Percentiles rank a stretch among this genome's conserved stretches.
Conservation (phyloP, 441 rosid species). For the Aquilaria agallochum region DNA sequence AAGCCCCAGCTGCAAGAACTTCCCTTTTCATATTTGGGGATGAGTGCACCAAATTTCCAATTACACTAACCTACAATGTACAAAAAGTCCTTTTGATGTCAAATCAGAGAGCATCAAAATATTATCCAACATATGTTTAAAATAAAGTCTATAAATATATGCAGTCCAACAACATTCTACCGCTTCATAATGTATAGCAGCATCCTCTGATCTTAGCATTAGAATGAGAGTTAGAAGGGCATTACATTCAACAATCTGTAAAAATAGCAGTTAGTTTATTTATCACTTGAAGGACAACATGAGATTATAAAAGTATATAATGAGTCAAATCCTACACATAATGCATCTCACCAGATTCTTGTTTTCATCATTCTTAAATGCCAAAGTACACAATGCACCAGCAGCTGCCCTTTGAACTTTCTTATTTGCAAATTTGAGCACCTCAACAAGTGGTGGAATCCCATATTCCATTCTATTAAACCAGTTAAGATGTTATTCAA, state of each 20-base stretch:
- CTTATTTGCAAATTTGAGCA: slow-evolving; percentile 77
- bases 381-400: slow-evolving; percentile 91
- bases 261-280: slow-evolving; percentile 6
- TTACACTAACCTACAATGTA: slow-evolving; percentile 80
- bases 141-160: background rate
- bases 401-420: slow-evolving; percentile 99
- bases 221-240: slow-evolving; percentile 95
- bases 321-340: slow-evolving; percentile 6
- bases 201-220: slow-evolving; percentile 95
- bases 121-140: slow-evolving; percentile 1
- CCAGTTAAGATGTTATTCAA: slow-evolving; percentile 15
- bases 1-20: slow-evolving; percentile 93
- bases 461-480: slow-evolving; percentile 82
- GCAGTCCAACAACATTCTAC: slow-evolving; percentile 34
- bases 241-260: slow-evolving; percentile 92
- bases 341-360: slow-evolving; percentile 59
- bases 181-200: slow-evolving; percentile 99
- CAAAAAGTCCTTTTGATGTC: slow-evolving; percentile 2
- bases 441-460: slow-evolving; percentile 91
- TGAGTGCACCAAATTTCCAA: slow-evolving; percentile 96
- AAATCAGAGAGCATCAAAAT: slow-evolving; percentile 6
- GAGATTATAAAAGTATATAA: background rate
- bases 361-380: slow-evolving; percentile 94
- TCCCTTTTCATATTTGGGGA: slow-evolving; percentile 95
- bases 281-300: slow-evolving; percentile 13